A percentile compares a stretch with the other conserved stretches of the same genome.
These are phyloP conservation scores for Paraphaeosphaeria minitans DNA, from an alignment of 2,329 filamentous ascomycete species.

Conservation along the genomic window DNA sequence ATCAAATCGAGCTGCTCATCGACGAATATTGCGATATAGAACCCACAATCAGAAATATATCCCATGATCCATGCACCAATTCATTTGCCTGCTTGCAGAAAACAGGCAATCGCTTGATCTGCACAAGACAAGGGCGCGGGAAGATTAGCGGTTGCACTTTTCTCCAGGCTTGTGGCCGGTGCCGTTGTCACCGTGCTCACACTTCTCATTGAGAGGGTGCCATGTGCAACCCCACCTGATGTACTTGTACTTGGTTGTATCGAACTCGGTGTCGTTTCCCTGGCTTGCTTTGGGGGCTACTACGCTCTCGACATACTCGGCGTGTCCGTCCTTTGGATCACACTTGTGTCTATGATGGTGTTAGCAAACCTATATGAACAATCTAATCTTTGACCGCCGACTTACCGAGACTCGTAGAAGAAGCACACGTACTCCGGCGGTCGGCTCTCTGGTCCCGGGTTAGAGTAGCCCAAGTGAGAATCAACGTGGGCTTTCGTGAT, in stretches of 20 bases:
- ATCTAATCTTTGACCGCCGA: no score
- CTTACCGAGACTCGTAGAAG: conserved; percentile 8
- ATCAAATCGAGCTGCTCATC: no score
- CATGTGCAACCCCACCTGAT: conserved; percentile 5
- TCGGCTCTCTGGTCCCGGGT: background rate
- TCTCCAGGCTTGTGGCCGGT: background rate
- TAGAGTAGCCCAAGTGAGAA: background rate
- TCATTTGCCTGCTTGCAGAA: no score
- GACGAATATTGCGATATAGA: background rate
- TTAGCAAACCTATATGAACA: background rate
- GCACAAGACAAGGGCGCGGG: background rate
- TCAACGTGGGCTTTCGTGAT: background rate
- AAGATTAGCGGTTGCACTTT: background rate
- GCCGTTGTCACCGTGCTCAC: background rate
- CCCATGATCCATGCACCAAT: background rate
- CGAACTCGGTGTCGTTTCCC: background rate
- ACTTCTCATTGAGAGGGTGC: conserved; percentile 1
- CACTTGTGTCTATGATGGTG: background rate
- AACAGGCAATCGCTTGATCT: no score
- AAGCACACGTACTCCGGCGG: conserved; percentile 7
- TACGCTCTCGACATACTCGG: conserved; percentile 6
- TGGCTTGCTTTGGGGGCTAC: background rate
- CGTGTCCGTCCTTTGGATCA: background rate
- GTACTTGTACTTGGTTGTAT: background rate
- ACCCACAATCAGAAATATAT: background rate